Evolutionary conservation across 1,284 basidiomycete species (phyloP).

Genomic region (Microbotryum intermedium): DNA sequence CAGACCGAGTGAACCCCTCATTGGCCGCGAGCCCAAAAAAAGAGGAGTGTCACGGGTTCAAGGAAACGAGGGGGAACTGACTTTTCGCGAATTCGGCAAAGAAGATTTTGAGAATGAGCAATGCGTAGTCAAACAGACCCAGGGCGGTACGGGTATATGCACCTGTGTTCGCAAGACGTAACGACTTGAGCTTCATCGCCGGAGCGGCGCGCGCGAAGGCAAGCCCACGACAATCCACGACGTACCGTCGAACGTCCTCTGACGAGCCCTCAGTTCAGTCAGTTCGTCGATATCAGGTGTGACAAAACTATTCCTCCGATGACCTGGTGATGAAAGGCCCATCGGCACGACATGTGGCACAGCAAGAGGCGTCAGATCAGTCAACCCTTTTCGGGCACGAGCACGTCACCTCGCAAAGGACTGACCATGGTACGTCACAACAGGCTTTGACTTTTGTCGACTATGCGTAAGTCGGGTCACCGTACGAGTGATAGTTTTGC

Average conservation of each 20-base stretch:
- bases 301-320: not conserved
- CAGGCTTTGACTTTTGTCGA: no score
- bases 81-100: slow-evolving; percentile 16
- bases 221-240: no score
- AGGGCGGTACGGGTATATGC: not conserved
- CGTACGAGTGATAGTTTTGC: no score
- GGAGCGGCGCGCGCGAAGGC: not conserved
- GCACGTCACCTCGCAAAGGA: no score
- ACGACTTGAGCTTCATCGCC: not conserved
- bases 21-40: not conserved
- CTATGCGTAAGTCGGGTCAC: no score
- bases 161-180: not conserved
- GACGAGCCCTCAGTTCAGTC: slow-evolving; percentile 5
- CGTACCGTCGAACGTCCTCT: slow-evolving; percentile 12
- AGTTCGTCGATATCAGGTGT: slow-evolving; percentile 1
- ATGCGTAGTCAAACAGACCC: slow-evolving; percentile 4
- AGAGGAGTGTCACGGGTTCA: not conserved
- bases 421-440: no score
- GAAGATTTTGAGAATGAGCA: slow-evolving; percentile 23
- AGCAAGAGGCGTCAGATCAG: no score
- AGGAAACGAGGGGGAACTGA: not conserved
- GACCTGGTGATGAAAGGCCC: not conserved
- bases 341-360: no score
- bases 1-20: not conserved
- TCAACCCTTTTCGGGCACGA: no score